A percentile compares a stretch with the other conserved stretches of the same genome.
These are phyloP conservation scores for Colletotrichum costaricense DNA, from an alignment of 2,329 filamentous ascomycete genomes.

Conservation along the genomic window DNA sequence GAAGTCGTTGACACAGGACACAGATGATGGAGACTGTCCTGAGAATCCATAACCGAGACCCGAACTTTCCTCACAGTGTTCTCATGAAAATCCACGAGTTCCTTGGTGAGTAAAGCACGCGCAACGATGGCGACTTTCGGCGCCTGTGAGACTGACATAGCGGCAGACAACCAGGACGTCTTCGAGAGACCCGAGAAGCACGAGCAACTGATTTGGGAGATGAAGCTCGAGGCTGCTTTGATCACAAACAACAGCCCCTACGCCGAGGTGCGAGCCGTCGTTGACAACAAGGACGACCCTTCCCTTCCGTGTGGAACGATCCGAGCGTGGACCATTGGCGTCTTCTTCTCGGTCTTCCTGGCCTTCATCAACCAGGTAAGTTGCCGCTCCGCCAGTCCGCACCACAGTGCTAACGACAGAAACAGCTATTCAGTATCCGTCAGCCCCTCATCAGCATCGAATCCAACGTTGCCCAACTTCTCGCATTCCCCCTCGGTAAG, in stretches of 20 bases:
- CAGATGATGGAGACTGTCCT: conserved; percentile 54
- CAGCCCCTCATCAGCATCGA: conserved; percentile 65
- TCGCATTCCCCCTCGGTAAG: conserved; percentile 66
- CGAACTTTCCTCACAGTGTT: conserved; percentile 53
- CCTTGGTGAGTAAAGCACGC: conserved; percentile 51
- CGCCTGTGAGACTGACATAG: not conserved
- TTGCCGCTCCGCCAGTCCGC: too few species aligned
- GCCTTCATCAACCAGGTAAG: conserved; percentile 62
- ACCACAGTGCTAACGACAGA: not conserved
- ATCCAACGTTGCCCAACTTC: conserved; percentile 66
- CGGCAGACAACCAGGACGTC: conserved; percentile 40
- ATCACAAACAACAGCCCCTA: conserved; percentile 68
- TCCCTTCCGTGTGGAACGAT: conserved; percentile 63
- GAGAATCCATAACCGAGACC: conserved; percentile 55
- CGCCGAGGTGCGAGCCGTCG: conserved; percentile 66
- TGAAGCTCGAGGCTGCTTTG: conserved; percentile 66
- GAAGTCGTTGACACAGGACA: not conserved
- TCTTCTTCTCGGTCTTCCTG: conserved; percentile 61
- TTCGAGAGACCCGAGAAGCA: conserved; percentile 58
- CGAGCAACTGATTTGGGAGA: conserved; percentile 60
- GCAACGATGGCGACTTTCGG: conserved; percentile 13
- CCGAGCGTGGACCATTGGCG: conserved; percentile 64
- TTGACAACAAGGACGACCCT: conserved; percentile 66
- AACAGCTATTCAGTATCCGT: conserved; percentile 64
- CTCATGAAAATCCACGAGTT: conserved; percentile 55